Conservation (phyloP, 2,329 filamentous ascomycete species). For the Pyrenophora teres region DNA sequence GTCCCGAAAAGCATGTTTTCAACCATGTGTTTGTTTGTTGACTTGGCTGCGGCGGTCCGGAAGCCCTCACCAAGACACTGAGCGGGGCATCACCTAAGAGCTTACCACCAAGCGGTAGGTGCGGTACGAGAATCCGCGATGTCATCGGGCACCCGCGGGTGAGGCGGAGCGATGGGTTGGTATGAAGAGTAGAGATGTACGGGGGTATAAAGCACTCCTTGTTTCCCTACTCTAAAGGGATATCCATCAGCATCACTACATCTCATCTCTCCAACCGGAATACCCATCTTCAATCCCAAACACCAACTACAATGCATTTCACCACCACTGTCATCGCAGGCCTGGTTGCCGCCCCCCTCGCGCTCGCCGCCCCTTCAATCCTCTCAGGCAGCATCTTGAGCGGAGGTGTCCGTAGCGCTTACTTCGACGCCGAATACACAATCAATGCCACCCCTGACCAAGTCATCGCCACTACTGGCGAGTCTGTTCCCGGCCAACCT, state of each 20-base stretch:
- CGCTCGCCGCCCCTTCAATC: constrained; percentile 23
- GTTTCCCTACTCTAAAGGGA: too few species aligned
- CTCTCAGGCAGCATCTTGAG: constrained; percentile 18
- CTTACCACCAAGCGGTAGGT: constrained; percentile 7
- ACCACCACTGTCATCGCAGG: constrained; percentile 24
- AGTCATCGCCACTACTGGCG: constrained; percentile 52
- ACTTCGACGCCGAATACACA: constrained; percentile 57
- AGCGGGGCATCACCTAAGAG: constrained; percentile 16
- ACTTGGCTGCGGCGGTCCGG: constrained; percentile 21
- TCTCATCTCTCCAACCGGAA: not conserved
- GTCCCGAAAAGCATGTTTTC: constrained; percentile 10
- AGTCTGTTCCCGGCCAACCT: constrained; percentile 48
- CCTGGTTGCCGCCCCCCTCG: constrained; percentile 25
- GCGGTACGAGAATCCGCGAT: constrained; percentile 11
- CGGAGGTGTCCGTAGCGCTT: constrained; percentile 35
- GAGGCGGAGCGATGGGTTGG: not conserved
- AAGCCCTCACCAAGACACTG: constrained; percentile 14
- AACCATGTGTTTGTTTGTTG: constrained; percentile 5
- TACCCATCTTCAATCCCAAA: not conserved
- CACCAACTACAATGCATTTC: constrained; percentile 27
- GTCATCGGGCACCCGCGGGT: constrained; percentile 19
- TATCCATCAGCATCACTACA: constrained; percentile 11
- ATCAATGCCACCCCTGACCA: constrained; percentile 57
- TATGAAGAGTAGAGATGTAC: too few species aligned
- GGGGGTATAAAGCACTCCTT: not conserved